Conservation (phyloP, 2,329 filamentous ascomycete species). For the Penicillium italicum region DNA sequence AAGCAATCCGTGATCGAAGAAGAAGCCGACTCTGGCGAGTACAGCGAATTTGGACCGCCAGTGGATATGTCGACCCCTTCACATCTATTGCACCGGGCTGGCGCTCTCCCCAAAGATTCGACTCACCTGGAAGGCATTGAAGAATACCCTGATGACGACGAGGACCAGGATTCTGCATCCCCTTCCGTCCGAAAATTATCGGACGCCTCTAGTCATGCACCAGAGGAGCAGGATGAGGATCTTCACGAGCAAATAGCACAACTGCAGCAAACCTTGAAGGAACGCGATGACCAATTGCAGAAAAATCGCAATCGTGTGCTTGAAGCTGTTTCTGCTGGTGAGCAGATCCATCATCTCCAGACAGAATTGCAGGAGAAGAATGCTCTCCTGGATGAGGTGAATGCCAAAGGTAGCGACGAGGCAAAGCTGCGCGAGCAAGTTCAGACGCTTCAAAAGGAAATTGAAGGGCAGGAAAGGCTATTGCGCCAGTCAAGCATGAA, state of each 20-base stretch:
- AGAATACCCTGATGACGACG: conserved; percentile 30
- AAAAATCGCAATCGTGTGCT: conserved; percentile 31
- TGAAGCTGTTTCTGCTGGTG: conserved; percentile 36
- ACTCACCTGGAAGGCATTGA: conserved; percentile 39
- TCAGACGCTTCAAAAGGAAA: conserved; percentile 27
- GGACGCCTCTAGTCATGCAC: conserved; percentile 15
- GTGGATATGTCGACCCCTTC: conserved; percentile 45
- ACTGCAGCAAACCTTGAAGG: conserved; percentile 30
- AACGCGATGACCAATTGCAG: conserved; percentile 36
- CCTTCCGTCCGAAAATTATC: conserved; percentile 28
- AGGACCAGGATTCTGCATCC: conserved; percentile 21
- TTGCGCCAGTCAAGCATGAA: conserved; percentile 24
- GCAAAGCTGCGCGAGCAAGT: conserved; percentile 30
- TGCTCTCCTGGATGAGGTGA: conserved; percentile 27
- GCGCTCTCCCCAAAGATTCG: conserved; percentile 27
- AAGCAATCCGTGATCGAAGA: conserved; percentile 30
- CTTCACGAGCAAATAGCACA: conserved; percentile 33
- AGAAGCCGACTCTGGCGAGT: conserved; percentile 34
- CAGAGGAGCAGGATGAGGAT: conserved; percentile 20
- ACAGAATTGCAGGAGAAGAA: conserved; percentile 36
- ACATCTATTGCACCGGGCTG: conserved; percentile 35
- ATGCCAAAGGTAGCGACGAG: conserved; percentile 24
- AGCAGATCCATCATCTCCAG: conserved; percentile 41
- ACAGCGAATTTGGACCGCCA: conserved; percentile 43
- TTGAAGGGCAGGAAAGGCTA: conserved; percentile 25